These are phyloP conservation scores for Sporothrix globosa DNA, from an alignment of 2,329 filamentous ascomycete species.

Conservation along the genomic window DNA sequence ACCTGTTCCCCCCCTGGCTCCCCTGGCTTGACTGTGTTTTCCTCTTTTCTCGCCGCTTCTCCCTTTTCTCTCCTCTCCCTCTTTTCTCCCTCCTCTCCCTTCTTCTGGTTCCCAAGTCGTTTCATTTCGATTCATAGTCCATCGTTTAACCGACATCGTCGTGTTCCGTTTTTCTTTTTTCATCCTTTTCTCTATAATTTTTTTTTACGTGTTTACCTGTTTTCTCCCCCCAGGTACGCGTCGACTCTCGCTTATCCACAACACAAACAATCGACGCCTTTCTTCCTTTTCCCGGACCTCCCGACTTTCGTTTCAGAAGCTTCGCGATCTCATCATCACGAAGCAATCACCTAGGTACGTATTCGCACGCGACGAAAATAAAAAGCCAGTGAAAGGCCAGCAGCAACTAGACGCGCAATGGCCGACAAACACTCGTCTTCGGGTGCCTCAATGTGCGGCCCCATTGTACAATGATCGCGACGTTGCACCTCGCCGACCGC, in stretches of 20 bases:
- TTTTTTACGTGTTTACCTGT: slow-evolving; percentile 31
- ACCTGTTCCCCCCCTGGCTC: slow-evolving; percentile 27
- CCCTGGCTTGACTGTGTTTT: slow-evolving; percentile 24
- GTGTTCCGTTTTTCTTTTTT: slow-evolving; percentile 29
- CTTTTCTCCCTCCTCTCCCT: slow-evolving; percentile 19
- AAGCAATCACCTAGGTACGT: slow-evolving; percentile 26
- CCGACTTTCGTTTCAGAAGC: slow-evolving; percentile 26
- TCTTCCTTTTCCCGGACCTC: slow-evolving; percentile 15
- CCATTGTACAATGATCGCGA: slow-evolving; percentile 15
- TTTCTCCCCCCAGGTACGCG: slow-evolving; percentile 30
- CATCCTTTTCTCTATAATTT: slow-evolving; percentile 29
- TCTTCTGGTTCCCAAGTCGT: slow-evolving; percentile 24
- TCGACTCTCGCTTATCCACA: slow-evolving; percentile 34
- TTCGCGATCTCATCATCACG: slow-evolving; percentile 17
- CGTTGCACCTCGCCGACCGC: slow-evolving; percentile 15
- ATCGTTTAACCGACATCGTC: slow-evolving; percentile 35
- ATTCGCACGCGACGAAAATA: background rate
- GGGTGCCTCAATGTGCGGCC: background rate
- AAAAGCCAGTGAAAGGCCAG: background rate
- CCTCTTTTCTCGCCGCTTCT: slow-evolving; percentile 23
- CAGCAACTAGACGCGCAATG: background rate
- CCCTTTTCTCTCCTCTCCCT: slow-evolving; percentile 30
- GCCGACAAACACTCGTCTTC: background rate
- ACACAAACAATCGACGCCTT: slow-evolving; percentile 3
- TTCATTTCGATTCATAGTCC: slow-evolving; percentile 34